Evolutionary conservation across 2,329 filamentous ascomycete genomes (phyloP), one percentile per base, ranked within the genome.

Genomic region (Paecilomyces fulvus): DNA sequence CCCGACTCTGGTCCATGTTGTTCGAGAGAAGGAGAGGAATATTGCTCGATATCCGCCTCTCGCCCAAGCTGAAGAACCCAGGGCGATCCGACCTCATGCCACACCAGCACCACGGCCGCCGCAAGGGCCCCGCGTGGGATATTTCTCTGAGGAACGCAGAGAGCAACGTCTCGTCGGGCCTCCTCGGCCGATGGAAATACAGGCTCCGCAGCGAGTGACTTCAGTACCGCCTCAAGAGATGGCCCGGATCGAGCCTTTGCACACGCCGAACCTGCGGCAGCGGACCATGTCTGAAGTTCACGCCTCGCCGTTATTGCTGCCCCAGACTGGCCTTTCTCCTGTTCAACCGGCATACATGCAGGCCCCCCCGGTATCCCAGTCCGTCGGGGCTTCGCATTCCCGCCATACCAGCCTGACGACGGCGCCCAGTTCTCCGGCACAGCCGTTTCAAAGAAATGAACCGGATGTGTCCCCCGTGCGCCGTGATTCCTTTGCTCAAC

Each of bases 81-180:
- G 67, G 37, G 59, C 64, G 37, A 68, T 69, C 54, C 70, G 70
- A 28, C 59, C 64, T 3, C 66, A 73, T 46, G 57, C 67, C 12
- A 64, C 64, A 21, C 61, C 67, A 46, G 59, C 66, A 12, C 68
- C 69, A 59, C 68, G 69, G 28, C 61, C 68, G 20, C 63, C 63
- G 43, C 68, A 67, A 58, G 76, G 76, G n/a, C 76, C 76, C 8
- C 73, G 70, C 28, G 56, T 72, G 54, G 76, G 76, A 43, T 75
- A 74, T 51, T 78, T 78, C 56, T 70, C 70, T 30, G 75, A 78
- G 11, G 73, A 75, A 7, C 64, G 70, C 25, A 64, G 70, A 31
- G 73, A 74, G 17, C 60, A 50, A 31, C 59, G 65, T 49, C 57
- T 61, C 21, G 56, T 64, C 21, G 50, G 70, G 30, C 59, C 62